Evolutionary conservation across 1,284 basidiomycete species (phyloP), one percentile per base, ranked within the genome.

Genomic region (Moniliophthora roreri): DNA sequence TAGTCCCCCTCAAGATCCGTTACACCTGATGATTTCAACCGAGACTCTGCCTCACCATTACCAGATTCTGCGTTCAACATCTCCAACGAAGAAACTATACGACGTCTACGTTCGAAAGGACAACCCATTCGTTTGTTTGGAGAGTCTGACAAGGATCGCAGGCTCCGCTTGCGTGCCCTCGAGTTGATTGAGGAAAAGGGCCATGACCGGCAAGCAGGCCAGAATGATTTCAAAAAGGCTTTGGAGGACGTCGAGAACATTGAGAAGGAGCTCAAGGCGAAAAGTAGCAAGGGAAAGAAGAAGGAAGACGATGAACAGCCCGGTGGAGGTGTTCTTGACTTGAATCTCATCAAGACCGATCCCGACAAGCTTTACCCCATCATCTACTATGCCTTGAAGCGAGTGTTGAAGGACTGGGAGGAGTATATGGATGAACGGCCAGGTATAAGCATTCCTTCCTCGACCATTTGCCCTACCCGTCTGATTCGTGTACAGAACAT

Each of bases 341-440:
- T 98, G 24, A 76, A 72, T 6, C 79, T 98, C 48, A 72, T 98
- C 68, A 96, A 95, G 76, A 87, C 84, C 18, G 92, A 98, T 67
- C 91, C 93, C n/a, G 91, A 95, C 73, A 97, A 92, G 71, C 77
- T 99, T 21, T 98, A 99, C 67, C 97, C 97, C 1, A 79, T 98
- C 64, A 97, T 99, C 56, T 99, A 99, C 69, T 95, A 96, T 69
- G 94, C 95, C 1, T 76, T 99, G 57, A 99, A 99, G 78, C 79
- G 87, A 49, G 87, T 90, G 1, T 75, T 99, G 54, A 93, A 93
- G 64, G 97, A 99, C 65, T 99, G 97, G 97, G 95, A 89, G 60
- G 88, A 93, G 63, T 89, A 88, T 52, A 90, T 99, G 84, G 92
- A 92, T 52, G 87, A 93, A 56, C 79, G 96, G 62, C 93, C 95